Percentiles rank a stretch among this genome's conserved stretches.
phyloP scores from a whole-genome alignment of 2,329 filamentous ascomycete species.

The Elsinoe necatrix region DNA sequence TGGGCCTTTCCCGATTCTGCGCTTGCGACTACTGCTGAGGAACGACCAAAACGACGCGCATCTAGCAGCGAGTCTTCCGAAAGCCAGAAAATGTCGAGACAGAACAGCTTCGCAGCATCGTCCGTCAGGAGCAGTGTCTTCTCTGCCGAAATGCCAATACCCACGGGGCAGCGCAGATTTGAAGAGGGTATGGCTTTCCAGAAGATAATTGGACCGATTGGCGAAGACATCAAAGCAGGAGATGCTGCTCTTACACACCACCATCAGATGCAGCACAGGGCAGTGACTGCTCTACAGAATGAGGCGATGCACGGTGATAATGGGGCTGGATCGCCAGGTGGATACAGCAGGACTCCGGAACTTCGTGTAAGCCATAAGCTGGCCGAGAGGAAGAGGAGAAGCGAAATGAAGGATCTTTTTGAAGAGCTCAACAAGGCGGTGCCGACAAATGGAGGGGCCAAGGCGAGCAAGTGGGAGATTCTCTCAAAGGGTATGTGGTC shows the following conservation, averaged over 20 bases:
- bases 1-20: constrained; percentile 76
- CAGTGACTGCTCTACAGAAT: constrained; percentile 55
- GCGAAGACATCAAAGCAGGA: constrained; percentile 18
- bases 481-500: constrained; percentile 64
- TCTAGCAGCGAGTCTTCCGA: constrained; percentile 43
- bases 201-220: constrained; percentile 12
- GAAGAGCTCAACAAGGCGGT: constrained; percentile 70
- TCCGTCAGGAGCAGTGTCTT: constrained; percentile 74
- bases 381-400: constrained; percentile 72
- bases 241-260: constrained; percentile 53
- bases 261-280: constrained; percentile 66
- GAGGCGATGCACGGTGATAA: constrained; percentile 40
- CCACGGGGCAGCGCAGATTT: constrained; percentile 61
- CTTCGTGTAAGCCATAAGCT: constrained; percentile 77
- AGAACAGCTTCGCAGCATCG: constrained; percentile 67
- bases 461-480: constrained; percentile 86
- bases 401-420: constrained; percentile 83
- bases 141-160: constrained; percentile 63
- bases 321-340: constrained; percentile 43
- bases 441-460: constrained; percentile 71
- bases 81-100: constrained; percentile 50
- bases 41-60: constrained; percentile 30
- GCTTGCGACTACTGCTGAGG: constrained; percentile 39
- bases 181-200: constrained; percentile 47
- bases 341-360: constrained; percentile 76